phyloP scores from a whole-genome alignment of 805 yeast genomes.

The Teunomyces kruisii region DNA sequence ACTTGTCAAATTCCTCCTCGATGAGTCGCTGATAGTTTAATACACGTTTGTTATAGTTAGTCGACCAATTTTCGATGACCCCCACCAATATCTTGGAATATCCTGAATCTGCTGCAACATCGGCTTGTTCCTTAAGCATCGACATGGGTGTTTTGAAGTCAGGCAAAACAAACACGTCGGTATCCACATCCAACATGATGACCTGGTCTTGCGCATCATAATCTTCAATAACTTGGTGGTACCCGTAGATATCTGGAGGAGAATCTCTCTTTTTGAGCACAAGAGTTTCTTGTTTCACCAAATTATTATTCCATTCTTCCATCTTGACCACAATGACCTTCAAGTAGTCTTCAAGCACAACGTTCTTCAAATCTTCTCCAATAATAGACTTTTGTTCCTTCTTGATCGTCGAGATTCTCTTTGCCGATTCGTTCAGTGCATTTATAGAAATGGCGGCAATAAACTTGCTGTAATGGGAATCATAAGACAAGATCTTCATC shows the following conservation, averaged over 20 bases:
- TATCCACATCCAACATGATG: conserved; percentile 33
- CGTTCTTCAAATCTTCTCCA: conserved; percentile 71
- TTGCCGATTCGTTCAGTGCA: conserved; percentile 13
- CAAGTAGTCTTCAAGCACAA: conserved; percentile 75
- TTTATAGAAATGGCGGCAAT: conserved; percentile 22
- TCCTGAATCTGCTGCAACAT: conserved; percentile 81
- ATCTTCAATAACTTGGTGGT: conserved; percentile 44
- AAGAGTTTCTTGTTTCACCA: conserved; percentile 63
- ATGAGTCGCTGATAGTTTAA: conserved; percentile 59
- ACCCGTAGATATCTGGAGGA: conserved; percentile 75
- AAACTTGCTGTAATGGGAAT: conserved; percentile 56
- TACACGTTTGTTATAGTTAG: conserved; percentile 60
- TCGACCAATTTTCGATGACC: conserved; percentile 70
- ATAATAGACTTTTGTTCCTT: conserved; percentile 55
- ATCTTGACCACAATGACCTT: conserved; percentile 69
- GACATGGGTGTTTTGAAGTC: conserved; percentile 78
- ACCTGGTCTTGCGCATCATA: conserved; percentile 36
- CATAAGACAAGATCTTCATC: conserved; percentile 72
- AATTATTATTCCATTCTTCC: conserved; percentile 78
- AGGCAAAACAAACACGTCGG: conserved; percentile 60
- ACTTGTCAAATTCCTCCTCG: conserved; percentile 41
- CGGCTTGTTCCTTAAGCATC: conserved; percentile 86
- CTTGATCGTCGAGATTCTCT: conserved; percentile 23
- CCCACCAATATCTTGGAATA: conserved; percentile 79
- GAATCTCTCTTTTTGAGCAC: conserved; percentile 62